phyloP scores from a whole-genome alignment of 495 filamentous ascomycete genomes.

The Penicillium canariense region DNA sequence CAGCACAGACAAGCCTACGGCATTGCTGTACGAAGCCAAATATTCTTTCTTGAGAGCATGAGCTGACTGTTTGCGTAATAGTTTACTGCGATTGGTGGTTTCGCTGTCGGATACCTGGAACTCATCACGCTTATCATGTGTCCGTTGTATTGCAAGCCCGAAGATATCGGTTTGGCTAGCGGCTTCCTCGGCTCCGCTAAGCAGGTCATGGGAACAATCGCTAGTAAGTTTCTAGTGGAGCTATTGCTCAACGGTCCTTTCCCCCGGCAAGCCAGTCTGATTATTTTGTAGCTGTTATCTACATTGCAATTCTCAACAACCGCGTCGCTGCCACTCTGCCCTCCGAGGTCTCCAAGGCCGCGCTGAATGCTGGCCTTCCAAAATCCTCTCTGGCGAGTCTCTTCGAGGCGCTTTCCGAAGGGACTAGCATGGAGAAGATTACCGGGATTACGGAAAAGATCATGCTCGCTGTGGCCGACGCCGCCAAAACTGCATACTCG shows the following conservation, averaged over 20 bases:
- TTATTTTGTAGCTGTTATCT: constrained; percentile 35
- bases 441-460: constrained; percentile 38
- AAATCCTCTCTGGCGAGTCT: constrained; percentile 36
- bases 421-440: constrained; percentile 24
- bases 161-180: constrained; percentile 50
- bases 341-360: constrained; percentile 39
- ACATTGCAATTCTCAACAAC: constrained; percentile 46
- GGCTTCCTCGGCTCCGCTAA: constrained; percentile 38
- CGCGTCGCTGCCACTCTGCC: constrained; percentile 38
- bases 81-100: constrained; percentile 36
- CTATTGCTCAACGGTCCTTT: not conserved
- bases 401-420: constrained; percentile 32
- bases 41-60: not conserved
- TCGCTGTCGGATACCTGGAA: constrained; percentile 33
- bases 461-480: constrained; percentile 28
- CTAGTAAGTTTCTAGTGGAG: constrained; percentile 11
- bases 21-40: constrained; percentile 15
- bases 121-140: constrained; percentile 34
- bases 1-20: constrained; percentile 24
- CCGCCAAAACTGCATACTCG: constrained; percentile 39
- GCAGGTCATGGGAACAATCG: constrained; percentile 25
- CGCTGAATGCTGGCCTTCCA: constrained; percentile 43
- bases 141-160: constrained; percentile 23
- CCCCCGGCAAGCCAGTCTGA: not conserved
- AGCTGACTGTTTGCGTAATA: not conserved